phyloP scores from a whole-genome alignment of 225 moss, liverwort and hornwort species.

The Pleurozium schreberi region DNA sequence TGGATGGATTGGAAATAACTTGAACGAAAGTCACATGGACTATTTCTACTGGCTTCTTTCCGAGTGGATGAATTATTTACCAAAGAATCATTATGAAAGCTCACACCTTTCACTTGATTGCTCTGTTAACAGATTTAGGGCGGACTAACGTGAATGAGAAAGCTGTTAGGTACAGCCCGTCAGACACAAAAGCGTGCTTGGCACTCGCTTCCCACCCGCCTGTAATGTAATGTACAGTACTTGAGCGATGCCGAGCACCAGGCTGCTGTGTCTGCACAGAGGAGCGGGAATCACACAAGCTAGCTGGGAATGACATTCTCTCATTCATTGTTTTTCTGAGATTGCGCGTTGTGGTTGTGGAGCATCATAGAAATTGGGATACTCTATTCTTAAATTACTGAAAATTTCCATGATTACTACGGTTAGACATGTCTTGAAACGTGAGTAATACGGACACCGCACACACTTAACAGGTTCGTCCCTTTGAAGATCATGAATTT shows the following conservation, averaged over 20 bases:
- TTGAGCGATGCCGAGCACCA: constrained; percentile 2
- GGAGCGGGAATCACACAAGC: neutral
- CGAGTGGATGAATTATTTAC: neutral
- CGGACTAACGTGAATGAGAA: constrained; percentile 15
- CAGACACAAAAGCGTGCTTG: constrained; percentile 6
- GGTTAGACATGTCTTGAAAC: neutral
- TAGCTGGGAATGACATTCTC: neutral
- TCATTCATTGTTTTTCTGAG: neutral
- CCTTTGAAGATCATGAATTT: neutral
- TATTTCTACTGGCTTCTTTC: constrained; percentile 98
- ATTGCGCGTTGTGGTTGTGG: neutral
- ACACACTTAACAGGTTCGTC: neutral
- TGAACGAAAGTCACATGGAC: constrained; percentile 81
- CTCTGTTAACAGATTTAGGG: neutral
- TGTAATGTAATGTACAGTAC: neutral
- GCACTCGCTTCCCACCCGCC: neutral
- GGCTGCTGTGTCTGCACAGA: constrained; percentile 3
- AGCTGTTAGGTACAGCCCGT: constrained; percentile 11
- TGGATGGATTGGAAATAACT: constrained; percentile 96
- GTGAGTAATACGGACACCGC: neutral
- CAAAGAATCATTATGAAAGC: neutral
- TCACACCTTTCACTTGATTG: constrained; percentile 13
- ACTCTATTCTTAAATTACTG: neutral
- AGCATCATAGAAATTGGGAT: neutral
- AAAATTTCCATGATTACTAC: neutral